These are phyloP conservation scores for Pestalotiopsis sp. DNA, from an alignment of 2,329 filamentous ascomycete genomes.

Conservation along the genomic window DNA sequence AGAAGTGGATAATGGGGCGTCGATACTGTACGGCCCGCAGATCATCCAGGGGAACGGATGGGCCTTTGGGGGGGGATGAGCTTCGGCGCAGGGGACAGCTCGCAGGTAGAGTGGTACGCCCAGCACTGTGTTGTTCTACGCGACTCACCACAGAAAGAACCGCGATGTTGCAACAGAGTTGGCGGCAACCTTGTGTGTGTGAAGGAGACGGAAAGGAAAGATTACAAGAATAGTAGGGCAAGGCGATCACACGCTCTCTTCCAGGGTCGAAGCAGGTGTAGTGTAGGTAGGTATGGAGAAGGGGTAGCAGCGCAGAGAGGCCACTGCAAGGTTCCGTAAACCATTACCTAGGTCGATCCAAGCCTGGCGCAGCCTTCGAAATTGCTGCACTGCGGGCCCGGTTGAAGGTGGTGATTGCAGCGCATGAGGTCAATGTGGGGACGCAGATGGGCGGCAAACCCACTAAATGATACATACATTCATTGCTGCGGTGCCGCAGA, in stretches of 20 bases:
- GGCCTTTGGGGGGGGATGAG: background rate
- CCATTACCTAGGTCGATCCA: background rate
- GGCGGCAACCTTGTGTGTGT: background rate
- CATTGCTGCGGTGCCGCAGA: background rate
- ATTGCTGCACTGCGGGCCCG: background rate
- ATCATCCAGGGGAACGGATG: conserved; percentile 15
- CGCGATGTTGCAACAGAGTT: background rate
- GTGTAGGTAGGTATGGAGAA: background rate
- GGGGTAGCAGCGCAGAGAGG: conserved; percentile 2
- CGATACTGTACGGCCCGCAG: conserved; percentile 13
- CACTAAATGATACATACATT: background rate
- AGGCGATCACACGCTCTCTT: background rate
- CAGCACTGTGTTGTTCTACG: background rate
- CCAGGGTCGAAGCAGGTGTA: background rate
- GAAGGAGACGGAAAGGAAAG: background rate
- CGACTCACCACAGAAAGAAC: background rate
- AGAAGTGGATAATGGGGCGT: conserved; percentile 14
- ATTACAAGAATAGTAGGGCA: background rate
- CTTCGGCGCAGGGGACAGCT: conserved; percentile 3
- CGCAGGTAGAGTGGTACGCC: background rate
- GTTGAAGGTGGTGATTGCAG: background rate
- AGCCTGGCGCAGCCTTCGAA: conserved; percentile 4
- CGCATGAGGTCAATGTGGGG: background rate
- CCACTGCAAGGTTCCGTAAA: background rate
- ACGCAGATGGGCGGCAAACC: background rate